These are phyloP conservation scores for Kandelia obovata DNA, from an alignment of 345 rosid species.

Conservation along the genomic window DNA sequence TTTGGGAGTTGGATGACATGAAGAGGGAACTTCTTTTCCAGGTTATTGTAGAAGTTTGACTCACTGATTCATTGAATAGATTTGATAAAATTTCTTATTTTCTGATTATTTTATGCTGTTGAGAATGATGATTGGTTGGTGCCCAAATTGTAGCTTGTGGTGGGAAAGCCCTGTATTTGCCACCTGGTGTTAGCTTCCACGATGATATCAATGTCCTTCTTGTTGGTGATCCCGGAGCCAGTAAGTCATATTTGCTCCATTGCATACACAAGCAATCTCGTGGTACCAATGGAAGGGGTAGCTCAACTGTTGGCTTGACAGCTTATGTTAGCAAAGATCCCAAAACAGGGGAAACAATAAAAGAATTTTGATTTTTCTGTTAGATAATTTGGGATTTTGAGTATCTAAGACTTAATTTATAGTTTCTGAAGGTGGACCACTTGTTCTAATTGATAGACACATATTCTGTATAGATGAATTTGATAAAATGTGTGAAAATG, in stretches of 20 bases:
- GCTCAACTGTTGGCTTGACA: conserved; percentile 97
- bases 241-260: conserved; percentile 93
- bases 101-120: background rate
- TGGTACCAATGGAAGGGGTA: conserved; percentile 92
- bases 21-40: conserved; percentile 94
- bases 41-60: conserved; percentile 32
- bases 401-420: conserved; percentile 25
- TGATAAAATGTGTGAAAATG: conserved; percentile 96
- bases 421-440: conserved; percentile 98
- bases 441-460: conserved; percentile 86
- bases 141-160: conserved; percentile 68
- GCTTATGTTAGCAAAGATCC: conserved; percentile 96
- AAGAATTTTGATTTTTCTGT: conserved; percentile 10
- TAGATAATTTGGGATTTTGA: conserved; percentile 3
- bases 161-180: conserved; percentile 74
- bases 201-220: conserved; percentile 93
- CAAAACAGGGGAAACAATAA: conserved; percentile 95
- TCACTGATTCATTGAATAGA: background rate
- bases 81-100: background rate
- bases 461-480: conserved; percentile 92
- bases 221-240: conserved; percentile 97
- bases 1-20: conserved; percentile 96
- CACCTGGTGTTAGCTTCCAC: conserved; percentile 87
- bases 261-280: conserved; percentile 91
- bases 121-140: conserved; percentile 20